phyloP scores from a whole-genome alignment of 495 filamentous ascomycete species.

The Penicillium bialowiezense region DNA sequence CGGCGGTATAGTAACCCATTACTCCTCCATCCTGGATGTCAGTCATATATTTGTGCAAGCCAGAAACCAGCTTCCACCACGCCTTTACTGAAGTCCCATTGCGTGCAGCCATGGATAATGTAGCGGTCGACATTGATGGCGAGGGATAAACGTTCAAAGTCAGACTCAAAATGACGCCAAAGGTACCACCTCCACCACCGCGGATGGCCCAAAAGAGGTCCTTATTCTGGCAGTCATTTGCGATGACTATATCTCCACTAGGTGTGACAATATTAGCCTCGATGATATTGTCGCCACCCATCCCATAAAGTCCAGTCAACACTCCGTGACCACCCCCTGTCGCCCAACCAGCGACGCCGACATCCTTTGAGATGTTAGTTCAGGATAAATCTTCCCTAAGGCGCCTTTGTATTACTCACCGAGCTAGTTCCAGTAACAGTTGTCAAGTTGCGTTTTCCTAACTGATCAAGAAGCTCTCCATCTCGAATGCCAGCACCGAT shows the following conservation, averaged over 20 bases:
- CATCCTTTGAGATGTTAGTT: neutral
- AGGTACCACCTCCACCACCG: conserved; percentile 48
- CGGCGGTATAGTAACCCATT: conserved; percentile 6
- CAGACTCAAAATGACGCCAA: neutral
- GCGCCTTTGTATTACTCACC: neutral
- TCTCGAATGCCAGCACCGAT: conserved; percentile 9
- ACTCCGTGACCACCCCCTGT: conserved; percentile 38
- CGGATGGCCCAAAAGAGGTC: conserved; percentile 50
- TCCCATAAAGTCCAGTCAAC: conserved; percentile 25
- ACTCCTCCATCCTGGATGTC: conserved; percentile 4
- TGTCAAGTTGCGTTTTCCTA: conserved; percentile 1
- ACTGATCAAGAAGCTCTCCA: conserved; percentile 2
- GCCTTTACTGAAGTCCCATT: neutral
- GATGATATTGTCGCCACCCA: conserved; percentile 26
- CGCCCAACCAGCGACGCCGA: neutral
- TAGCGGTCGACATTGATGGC: conserved; percentile 28
- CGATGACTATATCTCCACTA: conserved; percentile 27
- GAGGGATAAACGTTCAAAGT: neutral
- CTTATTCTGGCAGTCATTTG: conserved; percentile 28
- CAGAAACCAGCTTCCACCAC: conserved; percentile 2
- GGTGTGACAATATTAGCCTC: conserved; percentile 25
- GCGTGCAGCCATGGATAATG: neutral
- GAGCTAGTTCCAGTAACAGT: neutral
- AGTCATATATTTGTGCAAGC: neutral
- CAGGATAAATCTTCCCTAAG: neutral